phyloP scores from a whole-genome alignment of 148 eudicot species.

The Fagopyrum homotropicum region DNA sequence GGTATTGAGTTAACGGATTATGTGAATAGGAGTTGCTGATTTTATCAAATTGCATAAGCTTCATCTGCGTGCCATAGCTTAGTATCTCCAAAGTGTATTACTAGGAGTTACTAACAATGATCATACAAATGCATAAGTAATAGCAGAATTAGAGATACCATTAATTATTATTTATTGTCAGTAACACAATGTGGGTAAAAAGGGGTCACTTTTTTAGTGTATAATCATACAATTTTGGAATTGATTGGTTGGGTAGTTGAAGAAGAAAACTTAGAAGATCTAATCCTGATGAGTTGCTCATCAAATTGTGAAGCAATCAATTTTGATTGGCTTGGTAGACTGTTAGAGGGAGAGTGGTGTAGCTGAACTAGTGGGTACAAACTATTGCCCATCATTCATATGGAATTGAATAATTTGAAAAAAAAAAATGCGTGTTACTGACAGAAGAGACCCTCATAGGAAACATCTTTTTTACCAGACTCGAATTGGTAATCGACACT shows the following conservation, averaged over 20 bases:
- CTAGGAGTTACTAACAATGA: too few species aligned
- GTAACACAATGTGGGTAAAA: too few species aligned
- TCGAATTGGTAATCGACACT: conserved; percentile 54
- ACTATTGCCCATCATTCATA: neutral
- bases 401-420: neutral
- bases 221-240: neutral
- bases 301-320: neutral
- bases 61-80: too few species aligned
- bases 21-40: too few species aligned
- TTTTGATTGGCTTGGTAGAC: neutral
- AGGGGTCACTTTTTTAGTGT: too few species aligned
- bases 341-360: neutral
- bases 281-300: neutral
- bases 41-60: too few species aligned
- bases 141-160: too few species aligned
- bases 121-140: too few species aligned
- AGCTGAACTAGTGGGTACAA: neutral
- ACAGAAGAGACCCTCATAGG: conserved; percentile 56
- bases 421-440: neutral
- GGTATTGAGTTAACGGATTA: too few species aligned
- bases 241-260: conserved; percentile 11
- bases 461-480: conserved; percentile 23
- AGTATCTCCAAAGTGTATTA: too few species aligned
- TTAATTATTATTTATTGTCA: too few species aligned
- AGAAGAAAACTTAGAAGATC: neutral